Evolutionary conservation across 1,284 basidiomycete genomes (phyloP).

Genomic region (Apiotrichum brassicae): DNA sequence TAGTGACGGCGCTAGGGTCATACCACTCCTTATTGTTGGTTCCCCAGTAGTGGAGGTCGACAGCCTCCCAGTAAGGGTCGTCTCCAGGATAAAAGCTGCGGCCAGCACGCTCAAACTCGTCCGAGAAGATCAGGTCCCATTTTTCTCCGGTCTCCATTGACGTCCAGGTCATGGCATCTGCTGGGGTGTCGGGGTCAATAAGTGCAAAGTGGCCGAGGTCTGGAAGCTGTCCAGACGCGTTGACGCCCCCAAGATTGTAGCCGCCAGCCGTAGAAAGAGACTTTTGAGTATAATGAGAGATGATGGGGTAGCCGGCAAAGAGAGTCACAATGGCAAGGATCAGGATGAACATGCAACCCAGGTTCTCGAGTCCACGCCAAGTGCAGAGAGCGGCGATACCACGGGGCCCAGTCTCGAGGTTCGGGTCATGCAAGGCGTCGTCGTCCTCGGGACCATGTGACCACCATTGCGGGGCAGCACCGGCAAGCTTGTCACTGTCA

Average conservation of each 20-base stretch:
- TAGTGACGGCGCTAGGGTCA: slow-evolving; percentile 54
- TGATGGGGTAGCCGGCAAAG: slow-evolving; percentile 72
- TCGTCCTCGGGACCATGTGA: slow-evolving; percentile 37
- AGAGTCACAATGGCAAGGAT: slow-evolving; percentile 51
- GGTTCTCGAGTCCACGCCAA: slow-evolving; percentile 7
- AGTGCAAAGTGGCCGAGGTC: slow-evolving; percentile 40
- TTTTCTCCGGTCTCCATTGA: slow-evolving; percentile 63
- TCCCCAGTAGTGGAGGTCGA: slow-evolving; percentile 56
- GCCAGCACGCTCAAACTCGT: slow-evolving; percentile 81
- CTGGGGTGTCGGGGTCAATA: slow-evolving; percentile 66
- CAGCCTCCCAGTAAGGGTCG: slow-evolving; percentile 55
- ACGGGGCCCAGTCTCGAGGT: slow-evolving; percentile 14
- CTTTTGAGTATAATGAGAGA: slow-evolving; percentile 49
- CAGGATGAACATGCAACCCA: slow-evolving; percentile 53
- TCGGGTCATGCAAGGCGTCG: slow-evolving; percentile 44
- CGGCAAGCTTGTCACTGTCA: background rate
- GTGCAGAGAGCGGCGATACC: slow-evolving; percentile 10
- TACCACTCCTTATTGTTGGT: slow-evolving; percentile 67
- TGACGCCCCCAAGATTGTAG: slow-evolving; percentile 72
- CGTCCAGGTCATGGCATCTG: slow-evolving; percentile 51
- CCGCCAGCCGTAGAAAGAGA: slow-evolving; percentile 21
- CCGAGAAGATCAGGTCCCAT: slow-evolving; percentile 79
- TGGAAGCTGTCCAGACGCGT: slow-evolving; percentile 52
- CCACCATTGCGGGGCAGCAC: slow-evolving; percentile 3
- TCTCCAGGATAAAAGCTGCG: slow-evolving; percentile 54